phyloP scores from a whole-genome alignment of 495 filamentous ascomycete genomes.

The Acidomyces sp. region DNA sequence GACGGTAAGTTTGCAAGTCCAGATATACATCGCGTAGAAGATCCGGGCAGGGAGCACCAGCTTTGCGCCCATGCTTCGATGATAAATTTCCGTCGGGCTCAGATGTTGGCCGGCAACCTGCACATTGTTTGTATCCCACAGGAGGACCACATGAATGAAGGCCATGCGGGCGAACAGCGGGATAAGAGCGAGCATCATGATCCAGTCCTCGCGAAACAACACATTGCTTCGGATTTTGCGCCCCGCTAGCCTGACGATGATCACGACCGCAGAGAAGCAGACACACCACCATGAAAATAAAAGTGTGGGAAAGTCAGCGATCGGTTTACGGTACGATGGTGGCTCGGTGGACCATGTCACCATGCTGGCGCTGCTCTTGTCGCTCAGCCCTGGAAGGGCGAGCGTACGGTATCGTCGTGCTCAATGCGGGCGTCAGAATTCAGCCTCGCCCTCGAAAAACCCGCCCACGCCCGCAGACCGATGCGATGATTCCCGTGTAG shows the following conservation, averaged over 20 bases:
- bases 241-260: constrained; percentile 60
- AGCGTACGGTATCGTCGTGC: too few relatives aligned
- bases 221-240: constrained; percentile 69
- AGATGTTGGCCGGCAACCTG: constrained; percentile 31
- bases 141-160: constrained; percentile 69
- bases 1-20: constrained; percentile 82
- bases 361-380: neutral
- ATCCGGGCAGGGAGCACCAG: constrained; percentile 53
- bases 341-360: constrained; percentile 3
- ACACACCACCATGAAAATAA: constrained; percentile 94
- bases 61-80: constrained; percentile 46
- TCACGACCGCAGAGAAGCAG: constrained; percentile 64
- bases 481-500: too few relatives aligned
- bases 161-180: constrained; percentile 74
- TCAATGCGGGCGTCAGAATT: too few relatives aligned
- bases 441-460: too few relatives aligned
- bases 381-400: neutral
- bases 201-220: constrained; percentile 77
- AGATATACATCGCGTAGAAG: constrained; percentile 64
- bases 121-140: constrained; percentile 81
- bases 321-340: constrained; percentile 12
- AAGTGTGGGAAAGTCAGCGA: constrained; percentile 29
- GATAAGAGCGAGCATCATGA: constrained; percentile 65
- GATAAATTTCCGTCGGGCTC: constrained; percentile 34
- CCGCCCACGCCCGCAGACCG: too few relatives aligned